Evolutionary conservation across 2,329 filamentous ascomycete species (phyloP).

Genomic region (Diplocarpon mali): DNA sequence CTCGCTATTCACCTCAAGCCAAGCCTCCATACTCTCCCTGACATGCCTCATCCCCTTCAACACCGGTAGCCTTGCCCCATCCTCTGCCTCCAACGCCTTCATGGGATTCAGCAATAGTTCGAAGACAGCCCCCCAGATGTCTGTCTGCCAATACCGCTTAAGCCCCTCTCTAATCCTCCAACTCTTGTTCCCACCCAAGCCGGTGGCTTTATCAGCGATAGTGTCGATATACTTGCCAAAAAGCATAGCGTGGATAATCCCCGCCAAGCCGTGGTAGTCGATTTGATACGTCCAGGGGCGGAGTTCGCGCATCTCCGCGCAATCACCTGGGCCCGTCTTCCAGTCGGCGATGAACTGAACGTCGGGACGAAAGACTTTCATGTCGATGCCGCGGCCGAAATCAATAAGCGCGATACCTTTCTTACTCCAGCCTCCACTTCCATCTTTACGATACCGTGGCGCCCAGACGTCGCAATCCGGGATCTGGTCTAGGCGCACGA

Average conservation of each 20-base stretch:
- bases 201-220: slow-evolving; percentile 36
- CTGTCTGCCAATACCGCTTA: slow-evolving; percentile 94
- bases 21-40: slow-evolving; percentile 71
- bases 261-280: slow-evolving; percentile 88
- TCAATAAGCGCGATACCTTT: slow-evolving; percentile 85
- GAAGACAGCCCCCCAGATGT: slow-evolving; percentile 78
- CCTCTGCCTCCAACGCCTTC: slow-evolving; percentile 52
- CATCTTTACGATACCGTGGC: slow-evolving; percentile 60
- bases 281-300: slow-evolving; percentile 96
- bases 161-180: slow-evolving; percentile 75
- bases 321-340: slow-evolving; percentile 80
- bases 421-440: slow-evolving; percentile 63
- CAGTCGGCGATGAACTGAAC: slow-evolving; percentile 93
- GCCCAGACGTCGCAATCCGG: slow-evolving; percentile 37
- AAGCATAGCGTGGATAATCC: slow-evolving; percentile 75
- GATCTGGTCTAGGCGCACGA: slow-evolving; percentile 66
- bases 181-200: slow-evolving; percentile 48
- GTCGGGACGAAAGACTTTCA: slow-evolving; percentile 65
- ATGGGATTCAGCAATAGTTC: slow-evolving; percentile 77
- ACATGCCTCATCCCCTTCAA: slow-evolving; percentile 55
- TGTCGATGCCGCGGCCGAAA: slow-evolving; percentile 90
- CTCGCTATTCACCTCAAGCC: slow-evolving; percentile 73
- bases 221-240: slow-evolving; percentile 96
- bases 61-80: slow-evolving; percentile 59
- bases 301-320: slow-evolving; percentile 88